Evolutionary conservation across 345 rosid species (phyloP), one percentile per base, ranked within the genome.

Genomic region (Carallia pectinifolia): DNA sequence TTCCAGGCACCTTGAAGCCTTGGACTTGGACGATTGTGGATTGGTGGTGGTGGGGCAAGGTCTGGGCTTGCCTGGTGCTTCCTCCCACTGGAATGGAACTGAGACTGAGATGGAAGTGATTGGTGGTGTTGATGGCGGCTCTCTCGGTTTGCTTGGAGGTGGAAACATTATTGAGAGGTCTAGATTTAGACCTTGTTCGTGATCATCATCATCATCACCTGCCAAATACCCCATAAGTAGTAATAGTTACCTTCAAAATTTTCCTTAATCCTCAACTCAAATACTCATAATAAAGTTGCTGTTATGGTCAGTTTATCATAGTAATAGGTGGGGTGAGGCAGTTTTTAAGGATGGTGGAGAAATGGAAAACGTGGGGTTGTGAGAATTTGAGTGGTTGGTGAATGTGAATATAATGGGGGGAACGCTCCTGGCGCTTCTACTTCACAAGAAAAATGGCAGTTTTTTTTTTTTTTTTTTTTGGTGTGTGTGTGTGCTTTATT

Each of bases 81-180:
- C 97, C 73, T 94, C 98, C 97, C 98, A 94, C 65, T 71, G 79
- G 58, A 94, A 94, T 9, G 98, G 98, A 34, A 94, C 66, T 29
- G 97, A 82, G 50, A 80, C 96, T 5, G 67, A 69, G 54, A 23
- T 23, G 23, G 80, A 39, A 27, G 84, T 76, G 62, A 88, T 69
- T 9, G 97, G 98, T 6, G 97, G 89, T 17, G 98, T 86, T 34
- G 69, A 60, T 78, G 54, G 50, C 10, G 85, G 59, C 76, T 85
- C 84, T 29, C 39, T 58, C 53, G 59, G 72, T 71, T 65, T 82
- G 83, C 12, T 44, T 1, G 94, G 91, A 64, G 87, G 78, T 37
- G 93, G 74, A 67, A 68, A 72, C 36, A 89, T 75, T 59, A 44
- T 44, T 15, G 87, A 74, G 58, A 91, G 90, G 80, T 85, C 86